Evolutionary conservation across 306 rosid genomes (phyloP).

Genomic region (Gynostemma pentaphyllum): DNA sequence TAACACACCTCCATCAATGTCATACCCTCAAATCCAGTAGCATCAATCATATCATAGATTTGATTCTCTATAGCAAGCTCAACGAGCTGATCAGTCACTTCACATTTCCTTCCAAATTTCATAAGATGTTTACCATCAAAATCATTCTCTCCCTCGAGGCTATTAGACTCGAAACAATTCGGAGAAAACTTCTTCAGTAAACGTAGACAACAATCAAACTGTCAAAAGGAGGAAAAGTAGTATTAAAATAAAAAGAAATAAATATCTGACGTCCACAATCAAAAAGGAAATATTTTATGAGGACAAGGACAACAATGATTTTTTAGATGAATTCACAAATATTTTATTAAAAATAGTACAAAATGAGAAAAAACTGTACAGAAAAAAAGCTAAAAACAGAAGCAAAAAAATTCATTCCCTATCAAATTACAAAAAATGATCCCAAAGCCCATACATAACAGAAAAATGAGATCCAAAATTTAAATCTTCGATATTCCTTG

Average conservation of each 20-base stretch:
- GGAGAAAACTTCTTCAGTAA: slow-evolving; percentile 34
- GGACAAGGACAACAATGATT: background rate
- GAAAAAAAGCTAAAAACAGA: too few relatives aligned
- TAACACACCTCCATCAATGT: slow-evolving; percentile 52
- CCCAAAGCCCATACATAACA: too few relatives aligned
- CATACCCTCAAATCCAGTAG: slow-evolving; percentile 59
- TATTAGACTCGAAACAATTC: slow-evolving; percentile 25
- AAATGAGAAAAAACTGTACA: too few relatives aligned
- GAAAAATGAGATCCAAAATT: too few relatives aligned
- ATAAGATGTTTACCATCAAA: slow-evolving; percentile 27
- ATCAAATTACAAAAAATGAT: too few relatives aligned
- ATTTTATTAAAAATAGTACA: too few relatives aligned
- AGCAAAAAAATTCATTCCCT: too few relatives aligned
- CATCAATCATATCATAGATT: slow-evolving; percentile 60
- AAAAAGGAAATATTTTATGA: background rate
- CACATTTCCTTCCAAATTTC: slow-evolving; percentile 34
- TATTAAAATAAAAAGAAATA: slow-evolving; percentile 3
- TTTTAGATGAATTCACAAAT: too few relatives aligned
- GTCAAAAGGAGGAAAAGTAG: slow-evolving; percentile 8
- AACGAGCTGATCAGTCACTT: slow-evolving; percentile 50
- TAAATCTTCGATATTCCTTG: too few relatives aligned
- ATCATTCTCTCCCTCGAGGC: slow-evolving; percentile 25
- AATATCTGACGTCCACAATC: background rate
- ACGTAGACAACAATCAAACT: slow-evolving; percentile 44
- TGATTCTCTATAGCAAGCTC: slow-evolving; percentile 74